phyloP scores from a whole-genome alignment of 202 grass and related monocot species.

The Dendrocalamus latiflorus region DNA sequence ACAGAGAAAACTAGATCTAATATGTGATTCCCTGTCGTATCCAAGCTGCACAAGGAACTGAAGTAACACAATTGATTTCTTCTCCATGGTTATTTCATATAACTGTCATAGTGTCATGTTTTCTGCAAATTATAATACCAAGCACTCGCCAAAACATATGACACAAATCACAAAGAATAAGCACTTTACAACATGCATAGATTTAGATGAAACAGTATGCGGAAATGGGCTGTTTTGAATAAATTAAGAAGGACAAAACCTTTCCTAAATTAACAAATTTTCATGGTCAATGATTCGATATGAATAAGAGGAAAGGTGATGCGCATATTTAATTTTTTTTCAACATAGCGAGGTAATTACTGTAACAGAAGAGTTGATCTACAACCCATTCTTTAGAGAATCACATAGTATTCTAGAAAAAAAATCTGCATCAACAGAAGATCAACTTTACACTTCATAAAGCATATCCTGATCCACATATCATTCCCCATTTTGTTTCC shows the following conservation, averaged over 20 bases:
- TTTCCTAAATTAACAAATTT: not conserved
- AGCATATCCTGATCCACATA: not conserved
- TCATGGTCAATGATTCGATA: not conserved
- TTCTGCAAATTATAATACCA: not conserved
- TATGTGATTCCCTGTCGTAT: not conserved
- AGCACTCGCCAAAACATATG: not conserved
- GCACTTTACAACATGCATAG: not conserved
- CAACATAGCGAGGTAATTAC: not conserved
- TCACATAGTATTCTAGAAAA: not conserved
- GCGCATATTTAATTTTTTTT: not conserved
- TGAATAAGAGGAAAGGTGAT: not conserved
- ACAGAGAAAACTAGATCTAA: not conserved
- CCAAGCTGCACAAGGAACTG: constrained; percentile 8
- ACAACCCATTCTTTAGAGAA: not conserved
- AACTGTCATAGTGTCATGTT: not conserved
- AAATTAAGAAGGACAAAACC: not conserved
- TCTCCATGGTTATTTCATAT: not conserved
- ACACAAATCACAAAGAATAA: not conserved
- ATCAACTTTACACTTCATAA: not conserved
- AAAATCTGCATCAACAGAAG: not conserved
- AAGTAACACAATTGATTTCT: not conserved
- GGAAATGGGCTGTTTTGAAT: not conserved
- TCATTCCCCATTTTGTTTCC: not conserved
- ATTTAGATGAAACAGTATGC: not conserved
- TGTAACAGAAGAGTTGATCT: not conserved